A percentile compares a stretch with the other conserved stretches of the same genome.
Evolutionary conservation across 805 yeast genomes (phyloP).

Genomic region (Yarrowia bubula): DNA sequence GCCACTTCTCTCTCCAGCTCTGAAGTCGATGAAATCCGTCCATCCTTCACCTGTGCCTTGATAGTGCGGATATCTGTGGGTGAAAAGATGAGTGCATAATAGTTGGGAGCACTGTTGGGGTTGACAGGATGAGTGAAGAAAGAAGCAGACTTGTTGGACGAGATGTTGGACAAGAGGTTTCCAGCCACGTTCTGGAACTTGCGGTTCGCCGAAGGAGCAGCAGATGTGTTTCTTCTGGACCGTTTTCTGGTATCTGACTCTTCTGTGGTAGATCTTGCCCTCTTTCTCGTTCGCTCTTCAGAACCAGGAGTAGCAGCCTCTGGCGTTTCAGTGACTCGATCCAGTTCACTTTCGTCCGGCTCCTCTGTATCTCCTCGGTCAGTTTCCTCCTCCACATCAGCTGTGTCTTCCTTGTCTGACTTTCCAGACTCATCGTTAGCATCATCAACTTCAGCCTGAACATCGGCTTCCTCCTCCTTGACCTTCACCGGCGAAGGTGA

Average conservation of each 20-base stretch:
- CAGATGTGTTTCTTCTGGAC: slow-evolving; percentile 15
- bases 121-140: slow-evolving; percentile 71
- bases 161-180: slow-evolving; percentile 61
- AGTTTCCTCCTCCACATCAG: neutral
- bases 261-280: slow-evolving; percentile 7
- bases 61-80: slow-evolving; percentile 72
- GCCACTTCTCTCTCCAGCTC: slow-evolving; percentile 67
- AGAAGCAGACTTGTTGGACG: slow-evolving; percentile 70
- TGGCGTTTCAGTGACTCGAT: neutral
- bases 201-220: slow-evolving; percentile 41
- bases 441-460: neutral
- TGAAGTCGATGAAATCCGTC: slow-evolving; percentile 48
- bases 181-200: slow-evolving; percentile 61
- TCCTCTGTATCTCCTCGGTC: slow-evolving; percentile 6
- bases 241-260: slow-evolving; percentile 1
- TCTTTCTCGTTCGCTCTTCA: neutral
- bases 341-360: neutral
- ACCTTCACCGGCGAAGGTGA: neutral
- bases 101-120: slow-evolving; percentile 65
- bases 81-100: slow-evolving; percentile 55
- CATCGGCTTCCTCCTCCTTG: neutral
- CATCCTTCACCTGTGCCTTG: slow-evolving; percentile 55
- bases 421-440: neutral
- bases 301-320: slow-evolving; percentile 14
- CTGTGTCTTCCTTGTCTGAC: neutral